Conservation (phyloP, 192 early-diverging fungal species). For the Phlyctochytrium planicorne region DNA sequence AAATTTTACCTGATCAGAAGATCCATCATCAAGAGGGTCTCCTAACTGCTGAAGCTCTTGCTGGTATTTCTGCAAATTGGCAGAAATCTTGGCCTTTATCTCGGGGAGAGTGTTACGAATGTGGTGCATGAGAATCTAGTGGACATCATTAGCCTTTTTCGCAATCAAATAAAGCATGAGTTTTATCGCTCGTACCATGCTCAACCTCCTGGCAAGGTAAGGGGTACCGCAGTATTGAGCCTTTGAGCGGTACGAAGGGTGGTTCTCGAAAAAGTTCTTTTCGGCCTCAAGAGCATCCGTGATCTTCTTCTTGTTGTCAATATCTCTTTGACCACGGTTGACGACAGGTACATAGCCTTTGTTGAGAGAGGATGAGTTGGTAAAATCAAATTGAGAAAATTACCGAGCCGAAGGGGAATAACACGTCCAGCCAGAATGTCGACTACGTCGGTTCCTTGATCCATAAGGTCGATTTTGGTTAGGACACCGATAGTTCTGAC, state of each 20-base stretch:
- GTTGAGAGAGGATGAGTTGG: background rate
- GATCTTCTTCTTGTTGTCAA: slow-evolving; percentile 92
- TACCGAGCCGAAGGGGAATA: slow-evolving; percentile 93
- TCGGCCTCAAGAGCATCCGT: slow-evolving; percentile 84
- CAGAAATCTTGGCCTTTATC: slow-evolving; percentile 96
- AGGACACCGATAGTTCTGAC: slow-evolving; percentile 98
- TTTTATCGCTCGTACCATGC: slow-evolving; percentile 64
- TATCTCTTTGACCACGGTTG: slow-evolving; percentile 98
- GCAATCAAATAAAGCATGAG: background rate
- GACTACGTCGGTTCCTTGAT: slow-evolving; percentile 98
- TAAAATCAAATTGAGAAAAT: slow-evolving; percentile 27
- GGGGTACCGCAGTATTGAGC: slow-evolving; percentile 99
- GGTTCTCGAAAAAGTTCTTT: slow-evolving; percentile 91
- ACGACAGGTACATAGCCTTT: slow-evolving; percentile 98
- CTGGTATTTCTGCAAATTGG: slow-evolving; percentile 80
- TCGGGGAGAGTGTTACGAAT: slow-evolving; percentile 97
- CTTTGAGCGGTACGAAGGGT: slow-evolving; percentile 91
- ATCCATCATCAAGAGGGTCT: slow-evolving; percentile 82
- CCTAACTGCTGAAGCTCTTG: slow-evolving; percentile 86
- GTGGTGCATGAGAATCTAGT: slow-evolving; percentile 97
- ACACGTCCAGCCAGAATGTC: slow-evolving; percentile 97
- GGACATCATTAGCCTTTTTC: background rate
- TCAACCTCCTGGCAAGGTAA: slow-evolving; percentile 95
- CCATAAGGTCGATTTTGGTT: slow-evolving; percentile 99
- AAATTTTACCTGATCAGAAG: slow-evolving; percentile 49